These are phyloP conservation scores for Macrocybe sp. DNA, from an alignment of 1,284 basidiomycete genomes.

Conservation along the genomic window DNA sequence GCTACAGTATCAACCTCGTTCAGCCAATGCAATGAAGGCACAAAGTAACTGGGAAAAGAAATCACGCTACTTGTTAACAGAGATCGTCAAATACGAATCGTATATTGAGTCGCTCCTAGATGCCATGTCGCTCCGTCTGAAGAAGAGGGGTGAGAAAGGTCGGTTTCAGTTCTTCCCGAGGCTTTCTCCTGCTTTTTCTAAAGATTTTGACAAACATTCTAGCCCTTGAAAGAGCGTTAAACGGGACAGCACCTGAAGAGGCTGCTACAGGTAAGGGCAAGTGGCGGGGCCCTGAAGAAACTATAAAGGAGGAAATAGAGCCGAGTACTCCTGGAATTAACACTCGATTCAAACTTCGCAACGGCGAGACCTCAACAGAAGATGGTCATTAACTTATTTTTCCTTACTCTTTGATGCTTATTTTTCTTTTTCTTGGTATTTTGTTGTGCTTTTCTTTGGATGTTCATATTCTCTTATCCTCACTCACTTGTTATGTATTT, in stretches of 20 bases:
- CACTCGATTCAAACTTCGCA: constrained; percentile 16
- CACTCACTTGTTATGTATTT: too few relatives aligned
- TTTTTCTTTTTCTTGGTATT: too few relatives aligned
- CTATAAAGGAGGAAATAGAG: constrained; percentile 49
- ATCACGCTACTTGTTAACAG: constrained; percentile 82
- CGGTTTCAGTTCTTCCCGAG: constrained; percentile 2
- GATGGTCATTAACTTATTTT: too few relatives aligned
- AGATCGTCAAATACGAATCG: constrained; percentile 95
- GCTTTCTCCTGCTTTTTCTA: not conserved
- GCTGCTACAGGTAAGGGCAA: constrained; percentile 35
- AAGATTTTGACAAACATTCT: constrained; percentile 7
- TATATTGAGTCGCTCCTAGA: constrained; percentile 86
- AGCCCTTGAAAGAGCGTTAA: constrained; percentile 74
- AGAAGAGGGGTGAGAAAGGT: constrained; percentile 82
- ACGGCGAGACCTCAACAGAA: too few relatives aligned
- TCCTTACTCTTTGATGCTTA: too few relatives aligned
- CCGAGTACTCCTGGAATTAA: constrained; percentile 38
- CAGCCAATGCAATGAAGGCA: constrained; percentile 74
- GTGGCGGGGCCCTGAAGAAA: constrained; percentile 43
- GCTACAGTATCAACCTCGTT: constrained; percentile 73
- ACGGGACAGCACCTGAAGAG: constrained; percentile 35
- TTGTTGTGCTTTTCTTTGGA: too few relatives aligned
- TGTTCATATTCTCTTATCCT: too few relatives aligned
- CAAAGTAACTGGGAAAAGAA: constrained; percentile 91
- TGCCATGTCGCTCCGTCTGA: constrained; percentile 78